phyloP scores from a whole-genome alignment of 78 protist species.

The Mastigamoeba balamuthi region DNA sequence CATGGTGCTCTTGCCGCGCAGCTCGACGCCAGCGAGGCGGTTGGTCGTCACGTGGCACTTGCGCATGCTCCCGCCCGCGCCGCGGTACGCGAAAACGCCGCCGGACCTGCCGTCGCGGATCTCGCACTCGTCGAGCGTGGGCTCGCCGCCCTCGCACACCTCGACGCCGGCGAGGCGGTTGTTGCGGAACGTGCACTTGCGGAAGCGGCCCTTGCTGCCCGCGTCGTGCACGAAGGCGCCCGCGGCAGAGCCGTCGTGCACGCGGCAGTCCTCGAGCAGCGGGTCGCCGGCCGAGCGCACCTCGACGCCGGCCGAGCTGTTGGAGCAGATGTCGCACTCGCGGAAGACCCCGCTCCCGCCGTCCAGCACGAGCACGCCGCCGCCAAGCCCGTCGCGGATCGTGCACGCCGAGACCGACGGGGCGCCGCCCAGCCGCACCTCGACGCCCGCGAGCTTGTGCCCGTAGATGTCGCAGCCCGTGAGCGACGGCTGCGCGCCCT shows the following conservation, averaged over 20 bases:
- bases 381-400: neutral
- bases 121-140: no score
- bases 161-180: neutral
- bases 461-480: neutral
- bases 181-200: neutral
- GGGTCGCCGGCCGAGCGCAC: neutral
- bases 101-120: no score
- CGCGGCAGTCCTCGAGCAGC: neutral
- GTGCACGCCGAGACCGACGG: neutral
- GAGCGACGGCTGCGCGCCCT: no score
- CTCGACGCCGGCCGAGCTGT: neutral
- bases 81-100: no score
- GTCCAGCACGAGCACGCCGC: neutral
- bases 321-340: neutral
- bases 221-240: neutral
- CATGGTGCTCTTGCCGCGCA: no score
- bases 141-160: neutral
- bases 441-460: neutral
- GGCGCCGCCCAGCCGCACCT: neutral
- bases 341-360: neutral
- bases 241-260: neutral
- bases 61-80: no score
- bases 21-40: no score
- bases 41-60: no score
- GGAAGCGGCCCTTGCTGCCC: neutral